Evolutionary conservation across 345 rosid species (phyloP), one percentile per base, ranked within the genome.

Genomic region (Bretschneidera sinensis): DNA sequence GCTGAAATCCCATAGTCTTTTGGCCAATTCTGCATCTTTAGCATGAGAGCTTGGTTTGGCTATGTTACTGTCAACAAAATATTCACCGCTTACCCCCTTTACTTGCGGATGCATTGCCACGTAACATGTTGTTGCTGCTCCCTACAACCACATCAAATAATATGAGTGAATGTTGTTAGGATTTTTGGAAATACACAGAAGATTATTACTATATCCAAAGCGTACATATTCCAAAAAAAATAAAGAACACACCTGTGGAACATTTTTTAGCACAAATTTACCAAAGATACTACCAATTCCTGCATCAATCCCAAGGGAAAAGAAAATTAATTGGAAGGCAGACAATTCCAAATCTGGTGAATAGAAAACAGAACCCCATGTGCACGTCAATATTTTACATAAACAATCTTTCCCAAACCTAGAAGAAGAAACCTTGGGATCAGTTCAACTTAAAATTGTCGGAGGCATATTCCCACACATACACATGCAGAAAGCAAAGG

Each of bases 71-170:
- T 79, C 76, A 15, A 57, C 51, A 47, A 82, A 74, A 56, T 78
- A 76, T 43, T 62, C 35, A 0, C 77, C 79, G 4, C 60, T 69
- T 1, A 62, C 65, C 16, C 82, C 84, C 57, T 63, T 66, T 19
- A 74, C 76, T 15, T 74, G 77, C 11, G 80, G 84, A 62, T 79
- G 70, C 71, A 75, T 58, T 48, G 87, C 78, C 33, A 68, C 76
- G 61, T 74, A 82, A 63, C 87, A 82, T 43, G 82, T 75, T 18
- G 87, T 77, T 48, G 84, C 84, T 0, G 84, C 84, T 47, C 84
- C 87, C 84, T 79, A 33, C 57, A 66, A 54, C 18, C 25, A 54
- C 35, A 17, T n/a, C n/a, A n/a, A n/a, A n/a, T n/a, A n/a, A n/a
- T n/a, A n/a, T n/a, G n/a, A n/a, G n/a, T n/a, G n/a, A n/a, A n/a